Base-by-base conservation (phyloP, 148 eudicot genomes). In the Beta vulgaris region DNA sequence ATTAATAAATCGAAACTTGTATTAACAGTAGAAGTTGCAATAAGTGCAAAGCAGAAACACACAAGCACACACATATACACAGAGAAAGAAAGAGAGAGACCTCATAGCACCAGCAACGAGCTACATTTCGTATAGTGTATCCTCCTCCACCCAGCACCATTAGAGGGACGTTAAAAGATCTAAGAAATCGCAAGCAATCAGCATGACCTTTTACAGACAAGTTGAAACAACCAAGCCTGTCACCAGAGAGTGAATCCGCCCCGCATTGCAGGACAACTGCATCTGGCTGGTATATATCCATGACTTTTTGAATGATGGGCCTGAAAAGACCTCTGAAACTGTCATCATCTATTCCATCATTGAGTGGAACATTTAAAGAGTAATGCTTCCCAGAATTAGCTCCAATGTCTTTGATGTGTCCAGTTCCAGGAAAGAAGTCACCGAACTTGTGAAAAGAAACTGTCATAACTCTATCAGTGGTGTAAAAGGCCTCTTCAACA, bases 91-190 rank as follows among this genome's bases (percentile, higher is more conserved):
- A 68, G 79, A 74, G 63, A 75, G 37, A 76, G 65, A 93, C 98
- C 97, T 93, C 98, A 82, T 93, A 93, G 82, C 97, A 91, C 98
- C 98, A 93, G 80, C 98, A 93, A n/a, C 98, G 93, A 40, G 98
- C 98, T 60, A 93, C 98, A 80, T 93, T 93, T 18, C 98, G 76
- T 26, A 93, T 91, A 4, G 97, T 93, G 79, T 91, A 93, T 40
- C 98, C 98, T 72, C 98, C 98, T 36, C 98, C 98, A 69, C 98
- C 98, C 72, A 93, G 83, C 40, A 93, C 98, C 98, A 93, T 91
- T 29, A 93, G 71, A 72, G 98, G 98, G 28, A 93, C 97, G 76
- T 93, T 91, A 76, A 87, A 93, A n/a, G 98, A 91, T 80, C 98
- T 89, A 54, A 93, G 91, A 77, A 80, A 93, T 15, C 86, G 84